A percentile compares a stretch with the other conserved stretches of the same genome.
phyloP scores from a whole-genome alignment of 768 basidiomycete species.

The Podaxis sp. region DNA sequence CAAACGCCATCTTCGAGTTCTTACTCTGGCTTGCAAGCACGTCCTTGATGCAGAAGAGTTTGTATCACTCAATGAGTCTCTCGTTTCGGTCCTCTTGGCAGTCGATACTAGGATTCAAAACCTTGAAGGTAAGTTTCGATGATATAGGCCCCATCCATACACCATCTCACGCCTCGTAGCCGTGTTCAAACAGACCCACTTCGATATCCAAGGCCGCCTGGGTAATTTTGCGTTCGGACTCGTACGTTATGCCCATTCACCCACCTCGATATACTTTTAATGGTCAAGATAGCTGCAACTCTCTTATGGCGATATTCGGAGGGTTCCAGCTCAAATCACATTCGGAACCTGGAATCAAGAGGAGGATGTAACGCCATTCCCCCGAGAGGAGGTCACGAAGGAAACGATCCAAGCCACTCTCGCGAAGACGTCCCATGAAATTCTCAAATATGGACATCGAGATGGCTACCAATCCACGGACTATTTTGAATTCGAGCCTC shows the following conservation, averaged over 20 bases:
- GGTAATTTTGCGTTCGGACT: conserved; percentile 36
- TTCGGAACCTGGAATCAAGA: conserved; percentile 26
- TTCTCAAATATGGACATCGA: conserved; percentile 31
- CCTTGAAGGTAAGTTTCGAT: conserved; percentile 25
- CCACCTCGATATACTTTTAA: background rate
- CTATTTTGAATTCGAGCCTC: conserved; percentile 30
- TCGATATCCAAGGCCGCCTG: conserved; percentile 30
- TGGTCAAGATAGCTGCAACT: conserved; percentile 26
- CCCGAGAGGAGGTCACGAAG: conserved; percentile 15
- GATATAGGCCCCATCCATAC: background rate
- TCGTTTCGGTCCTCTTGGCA: conserved; percentile 27
- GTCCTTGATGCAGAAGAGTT: conserved; percentile 32
- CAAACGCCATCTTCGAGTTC: conserved; percentile 29
- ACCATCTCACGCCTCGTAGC: conserved; percentile 18
- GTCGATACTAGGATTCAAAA: conserved; percentile 30
- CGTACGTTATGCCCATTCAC: conserved; percentile 19
- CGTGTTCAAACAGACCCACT: conserved; percentile 33
- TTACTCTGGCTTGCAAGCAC: conserved; percentile 31
- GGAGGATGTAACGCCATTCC: conserved; percentile 15
- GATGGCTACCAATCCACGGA: conserved; percentile 30
- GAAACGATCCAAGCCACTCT: conserved; percentile 18
- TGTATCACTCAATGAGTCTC: conserved; percentile 25
- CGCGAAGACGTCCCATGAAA: conserved; percentile 12
- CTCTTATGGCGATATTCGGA: conserved; percentile 31
- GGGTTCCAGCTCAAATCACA: conserved; percentile 28